phyloP scores from a whole-genome alignment of 495 filamentous ascomycete genomes.

The Hypoxylon perforatum region DNA sequence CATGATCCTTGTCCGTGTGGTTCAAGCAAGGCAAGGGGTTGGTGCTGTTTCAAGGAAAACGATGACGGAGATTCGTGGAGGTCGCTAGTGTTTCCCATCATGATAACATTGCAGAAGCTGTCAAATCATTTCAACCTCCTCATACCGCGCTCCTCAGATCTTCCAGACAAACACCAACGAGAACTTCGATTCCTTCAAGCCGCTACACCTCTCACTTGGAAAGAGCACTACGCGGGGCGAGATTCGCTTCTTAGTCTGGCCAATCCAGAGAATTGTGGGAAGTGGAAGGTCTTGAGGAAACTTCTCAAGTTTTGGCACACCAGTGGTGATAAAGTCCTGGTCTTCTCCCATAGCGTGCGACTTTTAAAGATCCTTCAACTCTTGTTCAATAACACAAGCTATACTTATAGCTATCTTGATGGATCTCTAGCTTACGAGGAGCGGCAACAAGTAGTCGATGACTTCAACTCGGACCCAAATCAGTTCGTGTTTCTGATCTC shows the following conservation, averaged over 20 bases:
- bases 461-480: slow-evolving; percentile 88
- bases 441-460: slow-evolving; percentile 80
- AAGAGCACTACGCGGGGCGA: slow-evolving; percentile 75
- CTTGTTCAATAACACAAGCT: slow-evolving; percentile 88
- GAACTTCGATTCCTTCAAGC: slow-evolving; percentile 81
- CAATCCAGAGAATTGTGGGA: slow-evolving; percentile 94
- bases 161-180: slow-evolving; percentile 80
- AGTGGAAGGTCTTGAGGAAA: slow-evolving; percentile 93
- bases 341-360: slow-evolving; percentile 91
- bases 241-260: slow-evolving; percentile 85
- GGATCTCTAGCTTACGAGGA: slow-evolving; percentile 89
- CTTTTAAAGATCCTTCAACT: slow-evolving; percentile 86
- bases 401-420: slow-evolving; percentile 91
- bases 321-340: slow-evolving; percentile 90
- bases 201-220: slow-evolving; percentile 81
- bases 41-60: slow-evolving; percentile 78
- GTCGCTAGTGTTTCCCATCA: slow-evolving; percentile 84
- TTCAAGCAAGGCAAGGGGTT: slow-evolving; percentile 77
- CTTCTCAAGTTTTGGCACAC: slow-evolving; percentile 89
- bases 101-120: slow-evolving; percentile 83
- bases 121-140: slow-evolving; percentile 93
- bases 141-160: slow-evolving; percentile 76
- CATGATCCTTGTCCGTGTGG: slow-evolving; percentile 77
- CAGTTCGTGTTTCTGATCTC: slow-evolving; percentile 98
- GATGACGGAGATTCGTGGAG: slow-evolving; percentile 75